Conservation (phyloP, 768 basidiomycete genomes). For the Calvatia gigantea region DNA sequence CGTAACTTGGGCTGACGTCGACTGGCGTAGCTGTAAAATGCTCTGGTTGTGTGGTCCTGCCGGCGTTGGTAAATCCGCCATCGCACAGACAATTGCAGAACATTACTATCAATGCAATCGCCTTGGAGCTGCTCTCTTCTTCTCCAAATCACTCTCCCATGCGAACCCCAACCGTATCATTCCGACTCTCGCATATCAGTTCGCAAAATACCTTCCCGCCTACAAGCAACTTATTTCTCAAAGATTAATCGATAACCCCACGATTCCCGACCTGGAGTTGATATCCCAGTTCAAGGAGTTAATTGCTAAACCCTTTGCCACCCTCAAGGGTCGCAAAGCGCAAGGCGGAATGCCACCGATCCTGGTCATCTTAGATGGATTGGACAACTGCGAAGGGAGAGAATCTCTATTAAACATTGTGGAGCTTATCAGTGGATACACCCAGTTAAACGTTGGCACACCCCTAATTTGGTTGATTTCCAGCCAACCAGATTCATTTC, state of each 20-base stretch:
- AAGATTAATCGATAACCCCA: background rate
- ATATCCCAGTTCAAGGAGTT: background rate
- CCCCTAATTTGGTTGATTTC: background rate
- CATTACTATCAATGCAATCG: background rate
- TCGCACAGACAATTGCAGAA: background rate
- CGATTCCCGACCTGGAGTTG: background rate
- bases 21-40: background rate
- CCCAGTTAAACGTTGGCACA: no score
- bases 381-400: background rate
- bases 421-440: background rate
- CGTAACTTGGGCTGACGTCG: background rate
- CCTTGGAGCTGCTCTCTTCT: conserved; percentile 8
- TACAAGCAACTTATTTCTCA: background rate
- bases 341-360: background rate
- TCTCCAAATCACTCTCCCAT: background rate
- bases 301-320: background rate
- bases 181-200: background rate
- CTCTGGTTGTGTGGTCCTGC: conserved; percentile 4
- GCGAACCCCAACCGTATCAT: background rate
- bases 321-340: background rate
- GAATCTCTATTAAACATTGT: background rate
- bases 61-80: conserved; percentile 3
- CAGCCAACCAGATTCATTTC: background rate
- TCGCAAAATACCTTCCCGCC: background rate
- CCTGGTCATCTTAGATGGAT: background rate